A percentile compares a stretch with the other conserved stretches of the same genome.
Evolutionary conservation across 768 basidiomycete genomes (phyloP).

Genomic region (Krasilnikovozyma curviuscula): DNA sequence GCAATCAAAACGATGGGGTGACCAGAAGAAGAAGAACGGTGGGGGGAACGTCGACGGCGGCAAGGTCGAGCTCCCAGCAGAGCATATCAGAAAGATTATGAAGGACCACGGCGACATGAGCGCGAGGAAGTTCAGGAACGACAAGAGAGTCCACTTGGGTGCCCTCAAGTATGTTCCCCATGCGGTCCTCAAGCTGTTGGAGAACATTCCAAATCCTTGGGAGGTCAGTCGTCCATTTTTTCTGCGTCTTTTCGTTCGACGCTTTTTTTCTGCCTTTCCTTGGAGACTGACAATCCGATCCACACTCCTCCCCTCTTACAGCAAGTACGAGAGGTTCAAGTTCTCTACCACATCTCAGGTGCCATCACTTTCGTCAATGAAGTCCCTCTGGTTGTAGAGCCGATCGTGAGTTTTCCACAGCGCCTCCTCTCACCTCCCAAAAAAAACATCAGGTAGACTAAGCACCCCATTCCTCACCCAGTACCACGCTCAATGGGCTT

Average conservation of each 20-base stretch:
- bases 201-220: constrained; percentile 96
- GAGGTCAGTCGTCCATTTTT: constrained; percentile 31
- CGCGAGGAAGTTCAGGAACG: constrained; percentile 95
- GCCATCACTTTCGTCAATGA: constrained; percentile 99
- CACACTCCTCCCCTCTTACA: constrained; percentile 13
- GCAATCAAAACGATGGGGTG: constrained; percentile 80
- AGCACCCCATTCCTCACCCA: constrained; percentile 2
- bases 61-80: constrained; percentile 62
- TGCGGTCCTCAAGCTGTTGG: constrained; percentile 95
- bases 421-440: neutral
- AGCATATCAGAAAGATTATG: constrained; percentile 97
- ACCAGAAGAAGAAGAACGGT: constrained; percentile 50
- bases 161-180: constrained; percentile 92
- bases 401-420: constrained; percentile 33
- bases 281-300: no score
- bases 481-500: constrained; percentile 98
- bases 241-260: neutral
- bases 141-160: constrained; percentile 97
- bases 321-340: constrained; percentile 97
- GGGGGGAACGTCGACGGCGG: constrained; percentile 27
- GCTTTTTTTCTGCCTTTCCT: neutral
- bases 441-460: neutral
- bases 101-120: constrained; percentile 99
- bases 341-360: constrained; percentile 95
- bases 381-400: constrained; percentile 88